phyloP scores from a whole-genome alignment of 2,329 filamentous ascomycete species.

The Epichloe scottii region DNA sequence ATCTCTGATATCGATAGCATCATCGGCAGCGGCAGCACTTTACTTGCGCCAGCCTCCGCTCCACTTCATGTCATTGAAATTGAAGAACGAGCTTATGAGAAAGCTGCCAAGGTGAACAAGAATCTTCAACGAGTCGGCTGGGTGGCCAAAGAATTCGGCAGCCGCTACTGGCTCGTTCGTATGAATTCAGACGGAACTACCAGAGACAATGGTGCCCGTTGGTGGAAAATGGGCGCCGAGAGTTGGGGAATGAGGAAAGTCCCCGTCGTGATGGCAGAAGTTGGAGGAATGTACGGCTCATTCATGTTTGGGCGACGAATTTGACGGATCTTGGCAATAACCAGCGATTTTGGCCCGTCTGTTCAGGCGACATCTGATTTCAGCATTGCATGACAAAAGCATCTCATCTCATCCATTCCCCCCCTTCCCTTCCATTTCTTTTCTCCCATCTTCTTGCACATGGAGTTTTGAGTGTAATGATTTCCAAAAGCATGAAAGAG shows the following conservation, averaged over 20 bases:
- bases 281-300: constrained; percentile 83
- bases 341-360: neutral
- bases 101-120: constrained; percentile 49
- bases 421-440: neutral
- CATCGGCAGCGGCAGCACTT: constrained; percentile 42
- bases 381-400: constrained; percentile 6
- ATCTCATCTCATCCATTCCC: constrained; percentile 11
- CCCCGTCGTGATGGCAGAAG: constrained; percentile 80
- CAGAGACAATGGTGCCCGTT: constrained; percentile 37
- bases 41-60: constrained; percentile 47
- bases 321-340: constrained; percentile 18
- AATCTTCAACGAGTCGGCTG: constrained; percentile 53
- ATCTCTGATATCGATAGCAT: constrained; percentile 52
- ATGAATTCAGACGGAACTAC: constrained; percentile 23
- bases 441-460: neutral
- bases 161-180: constrained; percentile 55
- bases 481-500: neutral
- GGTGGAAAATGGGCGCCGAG: constrained; percentile 76
- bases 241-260: constrained; percentile 85
- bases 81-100: constrained; percentile 52
- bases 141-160: constrained; percentile 57
- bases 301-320: constrained; percentile 51
- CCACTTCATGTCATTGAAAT: constrained; percentile 70
- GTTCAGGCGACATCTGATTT: neutral
- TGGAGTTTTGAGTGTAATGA: constrained; percentile 7